Percentiles rank a stretch among this genome's conserved stretches.
These are phyloP conservation scores for Psilocybe subaeruginosa DNA, from an alignment of 768 basidiomycete species.

Conservation along the genomic window DNA sequence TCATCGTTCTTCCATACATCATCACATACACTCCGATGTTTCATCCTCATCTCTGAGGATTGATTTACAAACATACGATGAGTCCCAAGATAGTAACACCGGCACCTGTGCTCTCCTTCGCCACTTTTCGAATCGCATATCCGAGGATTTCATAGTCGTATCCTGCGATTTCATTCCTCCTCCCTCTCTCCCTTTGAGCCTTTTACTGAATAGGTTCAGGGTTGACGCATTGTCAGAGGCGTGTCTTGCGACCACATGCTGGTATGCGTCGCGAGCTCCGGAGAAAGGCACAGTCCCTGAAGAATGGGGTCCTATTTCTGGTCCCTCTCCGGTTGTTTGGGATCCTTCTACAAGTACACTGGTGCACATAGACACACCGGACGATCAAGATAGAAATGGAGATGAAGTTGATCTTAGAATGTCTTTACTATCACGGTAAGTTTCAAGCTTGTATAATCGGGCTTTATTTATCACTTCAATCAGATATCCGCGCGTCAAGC, in stretches of 20 bases:
- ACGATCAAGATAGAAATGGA: conserved; percentile 65
- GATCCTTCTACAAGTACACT: conserved; percentile 68
- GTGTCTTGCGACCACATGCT: conserved; percentile 67
- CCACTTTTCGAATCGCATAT: conserved; percentile 76
- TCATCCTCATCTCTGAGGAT: conserved; percentile 70
- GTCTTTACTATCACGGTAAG: conserved; percentile 70
- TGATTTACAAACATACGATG: conserved; percentile 81
- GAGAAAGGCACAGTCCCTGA: conserved; percentile 63
- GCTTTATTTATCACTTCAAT: neutral
- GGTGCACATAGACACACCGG: conserved; percentile 72
- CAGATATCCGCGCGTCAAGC: conserved; percentile 72
- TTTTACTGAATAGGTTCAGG: conserved; percentile 82
- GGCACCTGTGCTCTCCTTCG: conserved; percentile 80
- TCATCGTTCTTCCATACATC: conserved; percentile 76
- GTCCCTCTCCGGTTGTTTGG: conserved; percentile 63
- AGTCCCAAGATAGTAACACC: conserved; percentile 62
- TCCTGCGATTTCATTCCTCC: conserved; percentile 93
- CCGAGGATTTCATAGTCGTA: conserved; percentile 85
- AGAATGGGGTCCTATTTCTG: conserved; percentile 62
- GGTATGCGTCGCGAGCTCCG: conserved; percentile 52
- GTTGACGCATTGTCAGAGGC: conserved; percentile 66
- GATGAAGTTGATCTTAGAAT: conserved; percentile 79
- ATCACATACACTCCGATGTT: conserved; percentile 82
- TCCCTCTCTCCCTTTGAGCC: conserved; percentile 65
- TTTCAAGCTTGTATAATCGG: conserved; percentile 4